These are phyloP conservation scores for Jacaranda mimosifolia DNA, from an alignment of 257 asterid species.

Conservation along the genomic window DNA sequence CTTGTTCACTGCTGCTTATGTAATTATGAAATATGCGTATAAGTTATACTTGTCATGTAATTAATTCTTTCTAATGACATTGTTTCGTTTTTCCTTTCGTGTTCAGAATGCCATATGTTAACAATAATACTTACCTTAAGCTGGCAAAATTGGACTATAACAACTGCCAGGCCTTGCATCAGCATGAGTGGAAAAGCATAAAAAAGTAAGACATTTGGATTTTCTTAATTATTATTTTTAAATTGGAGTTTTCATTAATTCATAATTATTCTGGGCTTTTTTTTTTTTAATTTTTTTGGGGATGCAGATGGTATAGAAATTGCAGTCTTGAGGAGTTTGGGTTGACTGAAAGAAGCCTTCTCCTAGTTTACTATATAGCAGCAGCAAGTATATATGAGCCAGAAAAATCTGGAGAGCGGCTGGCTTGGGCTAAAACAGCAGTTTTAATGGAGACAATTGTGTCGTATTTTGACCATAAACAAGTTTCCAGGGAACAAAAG, in stretches of 20 bases:
- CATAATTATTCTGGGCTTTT: background rate
- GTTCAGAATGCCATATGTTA: slow-evolving; percentile 80
- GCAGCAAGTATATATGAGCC: slow-evolving; percentile 73
- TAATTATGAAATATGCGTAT: too few relatives aligned
- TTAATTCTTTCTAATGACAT: too few relatives aligned
- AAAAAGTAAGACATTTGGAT: slow-evolving; percentile 55
- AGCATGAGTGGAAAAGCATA: slow-evolving; percentile 71
- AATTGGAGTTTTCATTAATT: background rate
- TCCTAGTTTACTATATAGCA: slow-evolving; percentile 55
- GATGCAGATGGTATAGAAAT: slow-evolving; percentile 68
- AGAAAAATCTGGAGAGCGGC: slow-evolving; percentile 59
- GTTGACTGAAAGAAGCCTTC: slow-evolving; percentile 46
- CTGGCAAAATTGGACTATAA: slow-evolving; percentile 80
- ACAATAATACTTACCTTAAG: slow-evolving; percentile 70
- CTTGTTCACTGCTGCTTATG: background rate
- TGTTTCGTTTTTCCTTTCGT: background rate
- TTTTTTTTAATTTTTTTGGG: too few relatives aligned
- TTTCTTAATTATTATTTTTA: background rate
- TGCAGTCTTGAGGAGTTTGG: slow-evolving; percentile 57
- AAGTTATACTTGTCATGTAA: background rate
- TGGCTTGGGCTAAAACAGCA: slow-evolving; percentile 81
- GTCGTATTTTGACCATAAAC: slow-evolving; percentile 42
- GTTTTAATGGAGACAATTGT: slow-evolving; percentile 54
- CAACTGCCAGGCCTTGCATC: slow-evolving; percentile 74
- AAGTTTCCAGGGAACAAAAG: slow-evolving; percentile 41